Evolutionary conservation across 768 basidiomycete genomes (phyloP).

Genomic region (Russula sp.): DNA sequence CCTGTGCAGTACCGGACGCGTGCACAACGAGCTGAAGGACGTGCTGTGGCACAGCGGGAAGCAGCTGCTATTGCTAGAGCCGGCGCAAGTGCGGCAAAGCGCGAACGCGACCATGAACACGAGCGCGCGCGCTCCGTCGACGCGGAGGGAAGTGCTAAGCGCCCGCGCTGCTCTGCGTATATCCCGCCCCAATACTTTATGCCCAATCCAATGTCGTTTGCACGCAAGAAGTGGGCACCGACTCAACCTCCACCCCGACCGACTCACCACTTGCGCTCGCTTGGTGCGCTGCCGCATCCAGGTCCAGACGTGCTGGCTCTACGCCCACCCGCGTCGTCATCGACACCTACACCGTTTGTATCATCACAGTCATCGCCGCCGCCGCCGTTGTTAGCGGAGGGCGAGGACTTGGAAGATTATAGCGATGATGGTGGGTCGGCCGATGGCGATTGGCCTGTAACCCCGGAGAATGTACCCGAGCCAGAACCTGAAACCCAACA

Average conservation of each 20-base stretch:
- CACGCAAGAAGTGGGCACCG: constrained; percentile 32
- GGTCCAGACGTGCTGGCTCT: neutral
- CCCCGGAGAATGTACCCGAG: constrained; percentile 20
- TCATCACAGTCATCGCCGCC: neutral
- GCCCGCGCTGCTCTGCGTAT: constrained; percentile 4
- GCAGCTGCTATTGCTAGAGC: neutral
- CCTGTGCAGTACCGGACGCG: constrained; percentile 13
- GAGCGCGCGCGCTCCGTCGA: constrained; percentile 6
- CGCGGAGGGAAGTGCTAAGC: neutral
- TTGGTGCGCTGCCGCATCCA: constrained; percentile 1
- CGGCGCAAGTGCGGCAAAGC: constrained; percentile 7
- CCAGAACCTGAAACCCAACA: constrained; percentile 4
- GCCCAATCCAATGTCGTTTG: constrained; percentile 33
- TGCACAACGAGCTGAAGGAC: constrained; percentile 24
- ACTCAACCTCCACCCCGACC: constrained; percentile 15
- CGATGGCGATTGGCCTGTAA: constrained; percentile 26
- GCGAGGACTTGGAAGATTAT: neutral
- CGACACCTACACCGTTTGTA: neutral
- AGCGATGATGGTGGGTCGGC: constrained; percentile 21
- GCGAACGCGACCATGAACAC: constrained; percentile 17
- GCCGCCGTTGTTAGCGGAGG: neutral
- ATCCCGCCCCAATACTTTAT: constrained; percentile 24
- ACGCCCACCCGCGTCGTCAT: neutral
- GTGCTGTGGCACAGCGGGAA: constrained; percentile 21
- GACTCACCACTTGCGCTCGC: constrained; percentile 15